Conservation (phyloP, 2,329 filamentous ascomycete species). For the Botrytis pseudocinerea region DNA sequence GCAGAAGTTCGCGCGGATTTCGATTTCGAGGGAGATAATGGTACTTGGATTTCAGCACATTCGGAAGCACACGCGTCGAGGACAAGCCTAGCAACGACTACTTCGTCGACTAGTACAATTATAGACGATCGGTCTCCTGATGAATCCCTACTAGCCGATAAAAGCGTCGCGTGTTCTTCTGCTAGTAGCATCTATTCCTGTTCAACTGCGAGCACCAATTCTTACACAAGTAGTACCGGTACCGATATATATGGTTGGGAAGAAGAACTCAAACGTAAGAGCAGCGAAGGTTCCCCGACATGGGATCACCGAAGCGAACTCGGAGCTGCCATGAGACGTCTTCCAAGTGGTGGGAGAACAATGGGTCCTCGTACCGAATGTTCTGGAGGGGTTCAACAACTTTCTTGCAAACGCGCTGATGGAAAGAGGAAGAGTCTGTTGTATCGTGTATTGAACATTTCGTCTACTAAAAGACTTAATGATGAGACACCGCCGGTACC, state of each 20-base stretch:
- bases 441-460: conserved; percentile 37
- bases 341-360: conserved; percentile 32
- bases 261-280: conserved; percentile 47
- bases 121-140: conserved; percentile 32
- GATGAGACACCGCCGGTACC: conserved; percentile 6
- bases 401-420: conserved; percentile 27
- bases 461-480: conserved; percentile 9
- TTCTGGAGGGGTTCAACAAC: conserved; percentile 21
- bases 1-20: conserved; percentile 34
- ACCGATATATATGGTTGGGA: conserved; percentile 57
- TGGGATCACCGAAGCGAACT: conserved; percentile 29
- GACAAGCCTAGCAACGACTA: conserved; percentile 35
- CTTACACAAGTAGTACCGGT: conserved; percentile 34
- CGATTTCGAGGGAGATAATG: conserved; percentile 36
- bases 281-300: conserved; percentile 29
- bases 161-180: conserved; percentile 40
- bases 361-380: conserved; percentile 26
- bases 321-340: conserved; percentile 27
- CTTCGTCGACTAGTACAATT: conserved; percentile 32
- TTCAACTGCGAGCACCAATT: conserved; percentile 39
- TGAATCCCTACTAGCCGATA: conserved; percentile 32
- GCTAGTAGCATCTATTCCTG: conserved; percentile 38
- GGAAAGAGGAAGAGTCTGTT: conserved; percentile 37
- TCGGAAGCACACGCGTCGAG: conserved; percentile 34
- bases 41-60: conserved; percentile 37